These are phyloP conservation scores for Lophiotrema nucula DNA, from an alignment of 495 filamentous ascomycete genomes.

Conservation along the genomic window DNA sequence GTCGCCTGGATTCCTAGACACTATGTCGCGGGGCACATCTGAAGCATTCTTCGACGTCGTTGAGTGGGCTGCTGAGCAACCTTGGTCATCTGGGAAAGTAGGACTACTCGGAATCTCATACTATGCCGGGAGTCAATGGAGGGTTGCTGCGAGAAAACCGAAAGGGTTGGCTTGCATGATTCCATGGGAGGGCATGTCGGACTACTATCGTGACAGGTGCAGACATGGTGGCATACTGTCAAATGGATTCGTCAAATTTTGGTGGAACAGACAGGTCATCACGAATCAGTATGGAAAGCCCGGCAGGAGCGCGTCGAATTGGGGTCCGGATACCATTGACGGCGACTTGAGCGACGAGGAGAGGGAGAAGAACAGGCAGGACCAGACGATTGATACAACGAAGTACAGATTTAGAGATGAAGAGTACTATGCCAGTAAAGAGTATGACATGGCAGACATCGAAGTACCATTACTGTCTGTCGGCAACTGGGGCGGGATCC, in stretches of 20 bases:
- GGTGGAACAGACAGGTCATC: slow-evolving; percentile 65
- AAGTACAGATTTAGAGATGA: slow-evolving; percentile 57
- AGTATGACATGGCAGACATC: slow-evolving; percentile 61
- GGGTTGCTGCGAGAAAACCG: slow-evolving; percentile 59
- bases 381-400: slow-evolving; percentile 61
- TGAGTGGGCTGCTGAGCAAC: slow-evolving; percentile 61
- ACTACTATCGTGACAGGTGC: slow-evolving; percentile 63
- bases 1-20: slow-evolving; percentile 57
- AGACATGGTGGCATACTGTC: slow-evolving; percentile 66
- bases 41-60: slow-evolving; percentile 63
- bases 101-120: slow-evolving; percentile 63
- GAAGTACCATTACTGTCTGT: slow-evolving; percentile 61
- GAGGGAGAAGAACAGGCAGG: slow-evolving; percentile 50
- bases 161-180: slow-evolving; percentile 60
- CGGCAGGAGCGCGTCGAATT: slow-evolving; percentile 44
- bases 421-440: slow-evolving; percentile 59
- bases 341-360: slow-evolving; percentile 56
- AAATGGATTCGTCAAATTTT: slow-evolving; percentile 61
- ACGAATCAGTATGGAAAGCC: slow-evolving; percentile 62
- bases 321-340: slow-evolving; percentile 58
- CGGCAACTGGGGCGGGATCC: slow-evolving; percentile 66
- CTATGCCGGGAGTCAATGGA: slow-evolving; percentile 64
- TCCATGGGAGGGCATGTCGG: slow-evolving; percentile 70
- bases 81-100: slow-evolving; percentile 62
- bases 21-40: slow-evolving; percentile 58